Percentiles rank a stretch among this genome's conserved stretches.
Evolutionary conservation across 495 filamentous ascomycete genomes (phyloP).

Genomic region (Lichenothelia convexa): DNA sequence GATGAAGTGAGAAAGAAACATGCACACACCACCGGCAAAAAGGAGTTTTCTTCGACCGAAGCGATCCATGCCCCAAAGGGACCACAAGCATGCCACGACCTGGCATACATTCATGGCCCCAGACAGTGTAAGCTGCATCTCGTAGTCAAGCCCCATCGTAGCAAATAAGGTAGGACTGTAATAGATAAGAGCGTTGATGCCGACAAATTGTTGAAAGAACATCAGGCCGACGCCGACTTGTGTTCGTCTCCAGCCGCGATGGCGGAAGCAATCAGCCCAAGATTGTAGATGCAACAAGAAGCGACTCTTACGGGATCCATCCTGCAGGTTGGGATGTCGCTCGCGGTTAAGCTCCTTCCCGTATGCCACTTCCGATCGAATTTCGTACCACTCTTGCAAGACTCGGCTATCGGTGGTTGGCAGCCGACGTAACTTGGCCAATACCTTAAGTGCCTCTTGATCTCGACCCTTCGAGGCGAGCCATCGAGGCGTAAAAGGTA

Average conservation of each 20-base stretch:
- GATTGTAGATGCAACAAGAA: conserved; percentile 10
- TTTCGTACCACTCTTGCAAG: conserved; percentile 17
- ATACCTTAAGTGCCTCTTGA: conserved; percentile 11
- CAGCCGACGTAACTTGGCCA: conserved; percentile 14
- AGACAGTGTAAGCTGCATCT: conserved; percentile 40
- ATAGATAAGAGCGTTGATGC: conserved; percentile 24
- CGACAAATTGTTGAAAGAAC: conserved; percentile 35
- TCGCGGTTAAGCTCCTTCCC: conserved; percentile 11
- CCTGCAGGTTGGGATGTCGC: conserved; percentile 13
- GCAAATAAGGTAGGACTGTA: conserved; percentile 38
- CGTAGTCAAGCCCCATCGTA: conserved; percentile 36
- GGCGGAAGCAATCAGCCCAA: conserved; percentile 19
- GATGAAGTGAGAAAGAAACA: conserved; percentile 16
- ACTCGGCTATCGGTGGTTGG: conserved; percentile 13
- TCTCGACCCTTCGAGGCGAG: conserved; percentile 15
- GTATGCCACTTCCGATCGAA: conserved; percentile 16
- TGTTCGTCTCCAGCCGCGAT: conserved; percentile 35
- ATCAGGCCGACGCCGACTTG: conserved; percentile 34
- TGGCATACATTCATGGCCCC: conserved; percentile 39
- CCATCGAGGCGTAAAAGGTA: conserved; percentile 20
- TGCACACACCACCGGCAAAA: conserved; percentile 11
- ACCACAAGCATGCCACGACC: conserved; percentile 12
- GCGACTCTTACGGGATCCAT: conserved; percentile 2
- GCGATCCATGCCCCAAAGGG: conserved; percentile 16
- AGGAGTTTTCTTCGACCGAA: conserved; percentile 16